Evolutionary conservation across 352 stramenopile genomes (phyloP).

Genomic region (Pythium pectinolyticum): DNA sequence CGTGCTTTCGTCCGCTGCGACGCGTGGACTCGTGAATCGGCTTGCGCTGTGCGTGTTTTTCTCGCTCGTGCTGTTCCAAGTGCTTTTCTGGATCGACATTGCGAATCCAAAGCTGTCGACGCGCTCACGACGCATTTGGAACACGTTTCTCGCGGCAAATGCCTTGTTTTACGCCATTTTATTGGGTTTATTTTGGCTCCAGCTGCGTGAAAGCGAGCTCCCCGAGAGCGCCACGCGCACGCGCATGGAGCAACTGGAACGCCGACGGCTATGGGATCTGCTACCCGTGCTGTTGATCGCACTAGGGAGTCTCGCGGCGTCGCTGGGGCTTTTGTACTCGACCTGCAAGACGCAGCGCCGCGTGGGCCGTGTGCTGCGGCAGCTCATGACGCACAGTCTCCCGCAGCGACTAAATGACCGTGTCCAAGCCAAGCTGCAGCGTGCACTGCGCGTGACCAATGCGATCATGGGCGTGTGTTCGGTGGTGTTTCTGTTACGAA

Average conservation of each 20-base stretch:
- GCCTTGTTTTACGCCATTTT: conserved; percentile 73
- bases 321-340: conserved; percentile 71
- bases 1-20: conserved; percentile 27
- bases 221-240: conserved; percentile 12
- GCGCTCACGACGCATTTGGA: conserved; percentile 76
- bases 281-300: conserved; percentile 72
- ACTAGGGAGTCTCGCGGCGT: conserved; percentile 62
- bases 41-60: conserved; percentile 81
- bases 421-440: conserved; percentile 71
- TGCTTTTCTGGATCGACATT: conserved; percentile 87
- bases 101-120: conserved; percentile 76
- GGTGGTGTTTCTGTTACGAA: conserved; percentile 63
- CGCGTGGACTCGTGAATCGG: conserved; percentile 66
- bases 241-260: conserved; percentile 31
- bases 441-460: conserved; percentile 69
- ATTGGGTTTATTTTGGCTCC: conserved; percentile 55
- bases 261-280: conserved; percentile 33
- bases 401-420: conserved; percentile 51
- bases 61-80: conserved; percentile 84
- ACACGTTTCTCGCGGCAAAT: conserved; percentile 69
- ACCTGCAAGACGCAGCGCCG: conserved; percentile 71
- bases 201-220: conserved; percentile 22
- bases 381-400: conserved; percentile 40
- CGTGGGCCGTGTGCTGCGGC: conserved; percentile 66
- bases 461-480: conserved; percentile 72